A percentile compares a stretch with the other conserved stretches of the same genome.
Conservation (phyloP, 805 yeast species). For the Saccharomycopsis guyanensis region DNA sequence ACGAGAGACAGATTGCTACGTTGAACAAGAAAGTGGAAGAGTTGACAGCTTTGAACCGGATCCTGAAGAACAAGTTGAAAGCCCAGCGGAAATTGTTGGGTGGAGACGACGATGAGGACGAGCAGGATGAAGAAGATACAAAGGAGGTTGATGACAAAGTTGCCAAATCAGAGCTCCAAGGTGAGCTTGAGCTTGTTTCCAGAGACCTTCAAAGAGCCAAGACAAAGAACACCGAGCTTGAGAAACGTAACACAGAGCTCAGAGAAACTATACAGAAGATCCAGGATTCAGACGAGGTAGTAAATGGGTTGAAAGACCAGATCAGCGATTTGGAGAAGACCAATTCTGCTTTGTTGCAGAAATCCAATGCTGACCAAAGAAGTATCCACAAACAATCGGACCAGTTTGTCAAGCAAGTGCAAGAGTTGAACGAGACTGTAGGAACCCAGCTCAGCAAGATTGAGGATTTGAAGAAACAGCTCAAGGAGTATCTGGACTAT, state of each 20-base stretch:
- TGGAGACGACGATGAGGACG: slow-evolving; percentile 26
- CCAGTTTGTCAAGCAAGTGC: slow-evolving; percentile 30
- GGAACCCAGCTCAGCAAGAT: slow-evolving; percentile 43
- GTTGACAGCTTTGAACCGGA: slow-evolving; percentile 55
- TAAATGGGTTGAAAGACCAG: slow-evolving; percentile 24
- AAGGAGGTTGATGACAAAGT: slow-evolving; percentile 8
- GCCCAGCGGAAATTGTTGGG: slow-evolving; percentile 40
- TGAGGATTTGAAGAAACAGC: slow-evolving; percentile 39
- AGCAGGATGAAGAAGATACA: slow-evolving; percentile 11
- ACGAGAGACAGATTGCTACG: slow-evolving; percentile 42
- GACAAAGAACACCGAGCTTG: slow-evolving; percentile 59
- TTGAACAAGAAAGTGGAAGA: slow-evolving; percentile 54
- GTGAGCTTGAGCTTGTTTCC: slow-evolving; percentile 52
- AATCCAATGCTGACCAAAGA: slow-evolving; percentile 28
- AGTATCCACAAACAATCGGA: slow-evolving; percentile 21
- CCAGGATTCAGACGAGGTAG: slow-evolving; percentile 12
- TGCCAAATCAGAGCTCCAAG: slow-evolving; percentile 23
- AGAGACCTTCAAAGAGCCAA: slow-evolving; percentile 71
- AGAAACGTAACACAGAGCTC: slow-evolving; percentile 68
- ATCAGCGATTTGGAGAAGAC: slow-evolving; percentile 24
- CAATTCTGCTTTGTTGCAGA: slow-evolving; percentile 23
- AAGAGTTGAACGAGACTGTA: slow-evolving; percentile 38
- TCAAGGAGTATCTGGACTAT: slow-evolving; percentile 56
- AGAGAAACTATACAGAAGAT: slow-evolving; percentile 45
- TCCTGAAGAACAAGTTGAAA: slow-evolving; percentile 50